These are phyloP conservation scores for Boechera divaricarpa DNA, from an alignment of 345 rosid genomes.

Conservation along the genomic window DNA sequence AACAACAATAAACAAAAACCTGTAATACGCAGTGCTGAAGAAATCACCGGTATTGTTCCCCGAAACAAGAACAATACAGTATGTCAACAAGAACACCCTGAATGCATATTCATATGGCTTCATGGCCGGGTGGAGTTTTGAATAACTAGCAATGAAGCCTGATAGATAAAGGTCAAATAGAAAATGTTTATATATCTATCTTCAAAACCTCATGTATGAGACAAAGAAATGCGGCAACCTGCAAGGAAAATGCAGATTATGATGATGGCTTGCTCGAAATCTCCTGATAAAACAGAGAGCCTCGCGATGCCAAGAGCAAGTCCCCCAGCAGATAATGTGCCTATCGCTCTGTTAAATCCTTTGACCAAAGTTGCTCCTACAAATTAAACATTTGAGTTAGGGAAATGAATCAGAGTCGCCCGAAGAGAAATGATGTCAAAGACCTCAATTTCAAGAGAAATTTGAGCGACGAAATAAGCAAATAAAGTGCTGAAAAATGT, in stretches of 20 bases:
- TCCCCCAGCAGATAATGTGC: constrained; percentile 80
- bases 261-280: constrained; percentile 55
- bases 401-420: not conserved
- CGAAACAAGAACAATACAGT: constrained; percentile 77
- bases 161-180: constrained; percentile 13
- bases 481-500: too few species aligned
- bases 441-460: not conserved
- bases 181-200: constrained; percentile 21
- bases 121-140: constrained; percentile 69
- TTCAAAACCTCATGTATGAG: not conserved
- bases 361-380: constrained; percentile 84
- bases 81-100: constrained; percentile 85
- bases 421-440: not conserved
- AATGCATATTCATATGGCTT: constrained; percentile 76
- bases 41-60: constrained; percentile 61
- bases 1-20: constrained; percentile 62
- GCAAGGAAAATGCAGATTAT: constrained; percentile 58
- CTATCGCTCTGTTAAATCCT: constrained; percentile 88
- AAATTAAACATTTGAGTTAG: not conserved
- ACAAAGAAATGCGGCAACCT: constrained; percentile 55
- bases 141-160: constrained; percentile 74
- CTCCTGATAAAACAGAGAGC: constrained; percentile 53
- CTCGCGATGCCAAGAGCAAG: constrained; percentile 82
- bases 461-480: not conserved
- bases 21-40: constrained; percentile 59